These are phyloP conservation scores for Ustilago lituana DNA, from an alignment of 1,284 basidiomycete species.

Conservation along the genomic window DNA sequence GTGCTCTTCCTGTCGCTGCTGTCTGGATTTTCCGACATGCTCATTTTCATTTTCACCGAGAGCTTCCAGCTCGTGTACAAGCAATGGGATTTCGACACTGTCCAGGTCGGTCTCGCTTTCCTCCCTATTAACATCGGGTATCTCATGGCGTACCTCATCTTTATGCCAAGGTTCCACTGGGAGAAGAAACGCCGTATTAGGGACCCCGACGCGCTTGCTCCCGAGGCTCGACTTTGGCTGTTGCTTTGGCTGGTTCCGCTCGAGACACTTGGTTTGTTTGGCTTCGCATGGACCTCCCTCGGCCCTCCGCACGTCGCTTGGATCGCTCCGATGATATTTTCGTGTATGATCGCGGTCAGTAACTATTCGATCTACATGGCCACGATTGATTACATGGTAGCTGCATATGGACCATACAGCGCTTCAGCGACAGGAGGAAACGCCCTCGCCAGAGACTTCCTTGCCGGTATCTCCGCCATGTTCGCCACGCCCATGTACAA, in stretches of 20 bases:
- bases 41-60: conserved; percentile 70
- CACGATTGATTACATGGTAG: conserved; percentile 69
- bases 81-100: conserved; percentile 68
- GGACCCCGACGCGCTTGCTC: conserved; percentile 59
- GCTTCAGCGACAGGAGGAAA: conserved; percentile 68
- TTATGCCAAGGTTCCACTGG: conserved; percentile 65
- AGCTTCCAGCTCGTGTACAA: conserved; percentile 68
- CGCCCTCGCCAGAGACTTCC: conserved; percentile 64
- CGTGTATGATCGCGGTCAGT: conserved; percentile 68
- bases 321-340: conserved; percentile 69
- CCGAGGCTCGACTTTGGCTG: conserved; percentile 68
- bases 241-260: conserved; percentile 68
- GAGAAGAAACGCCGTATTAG: conserved; percentile 56
- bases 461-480: conserved; percentile 69
- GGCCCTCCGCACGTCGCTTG: conserved; percentile 68
- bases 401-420: conserved; percentile 69
- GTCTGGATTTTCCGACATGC: conserved; percentile 68
- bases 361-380: conserved; percentile 66
- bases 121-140: conserved; percentile 69
- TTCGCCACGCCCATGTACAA: conserved; percentile 68
- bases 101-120: conserved; percentile 67
- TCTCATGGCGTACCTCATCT: conserved; percentile 66
- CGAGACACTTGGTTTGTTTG: conserved; percentile 68
- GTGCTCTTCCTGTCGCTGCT: conserved; percentile 69
- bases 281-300: conserved; percentile 69